Percentiles rank a stretch among this genome's conserved stretches.
Conservation (phyloP, 2,329 filamentous ascomycete species). For the Alternaria conjuncta region DNA sequence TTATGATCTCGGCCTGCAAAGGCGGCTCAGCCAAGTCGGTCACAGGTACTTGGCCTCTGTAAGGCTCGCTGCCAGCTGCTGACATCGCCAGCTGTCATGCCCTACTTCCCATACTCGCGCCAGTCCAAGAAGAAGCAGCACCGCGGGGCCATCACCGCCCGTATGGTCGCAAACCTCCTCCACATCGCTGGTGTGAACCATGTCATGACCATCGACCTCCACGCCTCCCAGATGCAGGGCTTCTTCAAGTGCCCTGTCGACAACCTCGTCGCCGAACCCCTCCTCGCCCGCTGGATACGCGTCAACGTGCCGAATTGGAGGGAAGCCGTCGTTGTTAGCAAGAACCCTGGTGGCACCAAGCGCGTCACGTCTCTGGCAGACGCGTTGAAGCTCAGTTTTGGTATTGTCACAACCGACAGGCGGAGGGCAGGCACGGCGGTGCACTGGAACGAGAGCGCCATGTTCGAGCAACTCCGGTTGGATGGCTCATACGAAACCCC, state of each 20-base stretch:
- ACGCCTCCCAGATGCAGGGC: slow-evolving; percentile 95
- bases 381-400: slow-evolving; percentile 95
- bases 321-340: slow-evolving; percentile 94
- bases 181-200: slow-evolving; percentile 94
- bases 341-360: slow-evolving; percentile 97
- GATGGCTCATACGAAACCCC: slow-evolving; percentile 52
- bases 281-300: slow-evolving; percentile 94
- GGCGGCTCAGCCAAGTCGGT: slow-evolving; percentile 96
- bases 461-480: slow-evolving; percentile 61
- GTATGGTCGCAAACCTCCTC: slow-evolving; percentile 95
- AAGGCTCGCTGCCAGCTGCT: slow-evolving; percentile 17
- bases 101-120: slow-evolving; percentile 98
- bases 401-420: slow-evolving; percentile 86
- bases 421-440: slow-evolving; percentile 53
- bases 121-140: slow-evolving; percentile 99
- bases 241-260: slow-evolving; percentile 99
- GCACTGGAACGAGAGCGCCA: slow-evolving; percentile 77
- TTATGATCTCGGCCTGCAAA: slow-evolving; percentile 99
- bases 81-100: slow-evolving; percentile 71
- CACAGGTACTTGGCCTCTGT: slow-evolving; percentile 70
- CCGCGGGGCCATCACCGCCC: slow-evolving; percentile 91
- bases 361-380: slow-evolving; percentile 95
- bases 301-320: slow-evolving; percentile 86
- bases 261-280: slow-evolving; percentile 93
- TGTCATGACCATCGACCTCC: slow-evolving; percentile 95